phyloP scores from a whole-genome alignment of 495 filamentous ascomycete species.

The Penicillium bialowiezense region DNA sequence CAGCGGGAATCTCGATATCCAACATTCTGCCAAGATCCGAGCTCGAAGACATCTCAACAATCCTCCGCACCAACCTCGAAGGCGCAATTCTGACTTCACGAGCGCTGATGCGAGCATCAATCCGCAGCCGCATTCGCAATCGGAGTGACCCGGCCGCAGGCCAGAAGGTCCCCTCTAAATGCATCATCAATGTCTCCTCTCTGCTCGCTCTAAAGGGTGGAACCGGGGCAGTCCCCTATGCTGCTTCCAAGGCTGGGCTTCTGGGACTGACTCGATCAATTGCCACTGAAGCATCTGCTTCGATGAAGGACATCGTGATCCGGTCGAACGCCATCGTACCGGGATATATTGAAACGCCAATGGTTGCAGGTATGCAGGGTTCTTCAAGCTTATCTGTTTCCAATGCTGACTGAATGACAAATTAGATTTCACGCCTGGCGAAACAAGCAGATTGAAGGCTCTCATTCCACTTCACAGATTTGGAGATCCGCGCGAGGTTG shows the following conservation, averaged over 20 bases:
- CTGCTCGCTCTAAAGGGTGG: slow-evolving; percentile 63
- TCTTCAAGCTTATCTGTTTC: background rate
- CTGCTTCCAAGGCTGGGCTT: slow-evolving; percentile 76
- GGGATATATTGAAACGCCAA: slow-evolving; percentile 76
- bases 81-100: slow-evolving; percentile 67
- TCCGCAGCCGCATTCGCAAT: slow-evolving; percentile 34
- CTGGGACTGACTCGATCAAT: slow-evolving; percentile 73
- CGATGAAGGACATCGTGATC: slow-evolving; percentile 44
- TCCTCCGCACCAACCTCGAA: slow-evolving; percentile 67
- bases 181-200: slow-evolving; percentile 80
- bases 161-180: slow-evolving; percentile 32
- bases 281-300: slow-evolving; percentile 54
- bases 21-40: slow-evolving; percentile 52
- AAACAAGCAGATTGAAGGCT: slow-evolving; percentile 32
- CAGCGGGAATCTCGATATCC: slow-evolving; percentile 65
- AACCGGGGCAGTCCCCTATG: slow-evolving; percentile 67
- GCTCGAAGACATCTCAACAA: slow-evolving; percentile 36
- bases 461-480: slow-evolving; percentile 68
- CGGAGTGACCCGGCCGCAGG: slow-evolving; percentile 10
- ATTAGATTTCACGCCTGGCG: slow-evolving; percentile 35
- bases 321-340: slow-evolving; percentile 81
- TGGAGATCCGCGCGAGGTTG: slow-evolving; percentile 66
- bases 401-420: background rate
- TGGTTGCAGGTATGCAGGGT: slow-evolving; percentile 68
- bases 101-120: slow-evolving; percentile 45